phyloP scores from a whole-genome alignment of 192 early-diverging fungal species.

The Geranomyces variabilis region DNA sequence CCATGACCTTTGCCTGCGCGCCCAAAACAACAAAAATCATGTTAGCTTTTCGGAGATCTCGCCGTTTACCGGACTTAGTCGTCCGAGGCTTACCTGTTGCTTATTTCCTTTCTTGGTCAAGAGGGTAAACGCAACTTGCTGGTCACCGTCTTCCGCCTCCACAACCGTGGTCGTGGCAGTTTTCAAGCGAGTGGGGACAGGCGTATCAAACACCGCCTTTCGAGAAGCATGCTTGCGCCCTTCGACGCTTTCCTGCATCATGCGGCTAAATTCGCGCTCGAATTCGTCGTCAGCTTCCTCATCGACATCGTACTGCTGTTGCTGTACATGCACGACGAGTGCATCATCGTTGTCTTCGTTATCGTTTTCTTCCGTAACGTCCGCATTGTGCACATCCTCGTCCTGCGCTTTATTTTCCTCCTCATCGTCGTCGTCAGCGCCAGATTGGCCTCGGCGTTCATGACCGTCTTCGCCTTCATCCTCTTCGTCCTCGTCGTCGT shows the following conservation, averaged over 20 bases:
- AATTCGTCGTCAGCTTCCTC: conserved; percentile 84
- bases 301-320: conserved; percentile 57
- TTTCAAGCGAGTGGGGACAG: conserved; percentile 72
- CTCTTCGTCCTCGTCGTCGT: conserved; percentile 47
- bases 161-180: neutral
- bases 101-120: conserved; percentile 86
- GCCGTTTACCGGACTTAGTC: conserved; percentile 65
- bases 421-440: conserved; percentile 40
- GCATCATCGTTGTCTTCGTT: conserved; percentile 70
- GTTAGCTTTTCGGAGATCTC: conserved; percentile 72
- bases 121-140: conserved; percentile 73
- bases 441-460: conserved; percentile 19
- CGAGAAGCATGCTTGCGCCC: conserved; percentile 72
- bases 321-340: conserved; percentile 56
- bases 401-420: conserved; percentile 19
- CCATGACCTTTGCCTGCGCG: conserved; percentile 67
- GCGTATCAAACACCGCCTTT: conserved; percentile 84
- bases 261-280: conserved; percentile 85
- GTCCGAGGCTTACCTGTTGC: conserved; percentile 57
- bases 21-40: conserved; percentile 43
- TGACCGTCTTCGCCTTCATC: conserved; percentile 51
- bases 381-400: neutral
- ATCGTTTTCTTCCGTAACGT: conserved; percentile 51
- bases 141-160: conserved; percentile 30
- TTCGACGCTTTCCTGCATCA: conserved; percentile 91